Evolutionary conservation across 805 yeast genomes (phyloP).

Genomic region (Yarrowia divulgata): DNA sequence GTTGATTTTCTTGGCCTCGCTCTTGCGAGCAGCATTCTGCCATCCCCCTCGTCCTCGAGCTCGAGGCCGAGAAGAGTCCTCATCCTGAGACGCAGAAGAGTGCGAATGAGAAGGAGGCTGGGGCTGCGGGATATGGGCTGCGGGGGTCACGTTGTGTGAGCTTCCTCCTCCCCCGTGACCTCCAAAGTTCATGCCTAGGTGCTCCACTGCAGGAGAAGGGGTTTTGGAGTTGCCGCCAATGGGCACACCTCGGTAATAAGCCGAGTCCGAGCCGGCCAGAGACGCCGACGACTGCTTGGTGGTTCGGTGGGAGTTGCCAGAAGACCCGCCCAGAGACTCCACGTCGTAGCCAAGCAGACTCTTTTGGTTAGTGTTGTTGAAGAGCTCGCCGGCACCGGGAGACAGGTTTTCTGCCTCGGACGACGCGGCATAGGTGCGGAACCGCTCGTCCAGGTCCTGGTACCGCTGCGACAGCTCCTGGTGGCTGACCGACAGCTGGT

Average conservation of each 20-base stretch:
- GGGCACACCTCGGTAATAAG: constrained; percentile 13
- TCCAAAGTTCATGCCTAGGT: constrained; percentile 27
- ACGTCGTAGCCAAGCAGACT: constrained; percentile 26
- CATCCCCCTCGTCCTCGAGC: constrained; percentile 30
- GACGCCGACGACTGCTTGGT: constrained; percentile 32
- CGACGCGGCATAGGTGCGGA: constrained; percentile 41
- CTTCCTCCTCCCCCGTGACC: not conserved
- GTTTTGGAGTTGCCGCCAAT: constrained; percentile 26
- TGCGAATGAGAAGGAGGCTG: constrained; percentile 4
- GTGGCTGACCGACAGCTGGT: constrained; percentile 45
- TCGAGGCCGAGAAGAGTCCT: constrained; percentile 11
- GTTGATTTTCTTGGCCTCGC: constrained; percentile 24
- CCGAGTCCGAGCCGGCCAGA: constrained; percentile 21
- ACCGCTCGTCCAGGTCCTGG: constrained; percentile 46
- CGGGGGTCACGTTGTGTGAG: not conserved
- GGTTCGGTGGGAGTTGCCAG: constrained; percentile 23
- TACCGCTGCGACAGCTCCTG: constrained; percentile 47
- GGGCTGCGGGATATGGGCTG: constrained; percentile 6
- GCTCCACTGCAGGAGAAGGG: constrained; percentile 27
- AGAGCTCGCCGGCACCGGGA: constrained; percentile 24
- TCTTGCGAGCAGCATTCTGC: constrained; percentile 33
- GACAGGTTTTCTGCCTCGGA: constrained; percentile 28
- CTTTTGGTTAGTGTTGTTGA: constrained; percentile 30
- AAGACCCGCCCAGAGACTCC: constrained; percentile 21
- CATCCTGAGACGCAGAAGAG: not conserved